A percentile compares a stretch with the other conserved stretches of the same genome.
Conservation (phyloP, 257 asterid genomes). For the Solanum acaule region DNA sequence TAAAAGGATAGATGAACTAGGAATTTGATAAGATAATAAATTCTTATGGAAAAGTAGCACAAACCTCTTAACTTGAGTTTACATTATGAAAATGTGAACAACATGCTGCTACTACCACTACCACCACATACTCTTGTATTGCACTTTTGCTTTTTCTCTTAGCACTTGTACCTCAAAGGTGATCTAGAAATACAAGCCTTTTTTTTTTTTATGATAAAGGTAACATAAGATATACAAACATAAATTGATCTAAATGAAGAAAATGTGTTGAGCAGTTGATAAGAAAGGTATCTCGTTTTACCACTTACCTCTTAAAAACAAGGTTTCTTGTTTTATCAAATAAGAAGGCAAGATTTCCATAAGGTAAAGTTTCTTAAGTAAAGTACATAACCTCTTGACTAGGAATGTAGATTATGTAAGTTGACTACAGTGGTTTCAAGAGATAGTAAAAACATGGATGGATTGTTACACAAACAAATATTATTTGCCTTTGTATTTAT, state of each 20-base stretch:
- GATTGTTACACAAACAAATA: background rate
- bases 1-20: background rate
- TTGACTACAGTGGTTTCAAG: background rate
- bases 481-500: background rate
- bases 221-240: background rate
- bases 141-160: background rate
- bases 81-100: background rate
- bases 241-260: background rate
- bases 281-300: background rate
- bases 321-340: background rate
- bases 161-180: background rate
- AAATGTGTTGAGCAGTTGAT: background rate
- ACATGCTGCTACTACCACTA: background rate
- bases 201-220: background rate
- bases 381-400: background rate
- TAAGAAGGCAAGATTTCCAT: background rate
- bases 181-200: background rate
- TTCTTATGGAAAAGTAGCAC: background rate
- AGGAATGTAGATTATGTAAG: background rate
- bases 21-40: background rate
- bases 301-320: background rate
- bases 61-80: background rate
- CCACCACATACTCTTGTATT: background rate
- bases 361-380: background rate
- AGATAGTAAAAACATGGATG: background rate